phyloP scores from a whole-genome alignment of 805 yeast species.

The Candida koratica region DNA sequence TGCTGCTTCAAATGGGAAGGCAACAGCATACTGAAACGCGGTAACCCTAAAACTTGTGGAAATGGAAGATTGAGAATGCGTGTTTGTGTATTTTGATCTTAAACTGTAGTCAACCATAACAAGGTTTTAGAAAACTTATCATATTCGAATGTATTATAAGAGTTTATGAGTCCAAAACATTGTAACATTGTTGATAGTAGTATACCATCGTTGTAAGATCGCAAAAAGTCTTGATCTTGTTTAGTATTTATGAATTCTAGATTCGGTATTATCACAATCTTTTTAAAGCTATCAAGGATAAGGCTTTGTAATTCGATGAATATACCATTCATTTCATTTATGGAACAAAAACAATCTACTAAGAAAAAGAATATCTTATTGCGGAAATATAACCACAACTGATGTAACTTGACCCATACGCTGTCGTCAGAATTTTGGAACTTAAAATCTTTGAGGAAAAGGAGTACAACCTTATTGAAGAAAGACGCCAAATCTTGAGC shows the following conservation, averaged over 20 bases:
- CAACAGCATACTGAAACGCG: too few relatives aligned
- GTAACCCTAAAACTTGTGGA: too few relatives aligned
- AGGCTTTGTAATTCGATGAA: constrained; percentile 25
- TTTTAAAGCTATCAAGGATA: constrained; percentile 26
- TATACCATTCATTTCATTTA: constrained; percentile 17
- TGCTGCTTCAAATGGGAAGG: constrained; percentile 52
- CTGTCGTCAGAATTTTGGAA: constrained; percentile 1
- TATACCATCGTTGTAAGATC: constrained; percentile 11
- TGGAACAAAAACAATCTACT: constrained; percentile 24
- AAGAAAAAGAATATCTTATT: constrained; percentile 22
- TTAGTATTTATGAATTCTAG: constrained; percentile 10
- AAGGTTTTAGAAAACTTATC: constrained; percentile 19
- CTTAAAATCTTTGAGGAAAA: constrained; percentile 21
- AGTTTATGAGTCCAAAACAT: constrained; percentile 17
- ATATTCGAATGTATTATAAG: constrained; percentile 7
- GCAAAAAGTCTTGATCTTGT: constrained; percentile 8
- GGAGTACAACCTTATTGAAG: constrained; percentile 22
- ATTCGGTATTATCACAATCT: constrained; percentile 24
- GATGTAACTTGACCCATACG: constrained; percentile 22
- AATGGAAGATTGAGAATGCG: too few relatives aligned
- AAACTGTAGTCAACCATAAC: constrained; percentile 24
- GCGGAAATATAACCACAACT: constrained; percentile 29
- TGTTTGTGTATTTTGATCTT: too few relatives aligned
- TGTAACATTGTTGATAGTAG: constrained; percentile 11
- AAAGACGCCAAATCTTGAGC: constrained; percentile 25